Conservation (phyloP, 352 stramenopile genomes). For the Globisporangium viniferum region DNA sequence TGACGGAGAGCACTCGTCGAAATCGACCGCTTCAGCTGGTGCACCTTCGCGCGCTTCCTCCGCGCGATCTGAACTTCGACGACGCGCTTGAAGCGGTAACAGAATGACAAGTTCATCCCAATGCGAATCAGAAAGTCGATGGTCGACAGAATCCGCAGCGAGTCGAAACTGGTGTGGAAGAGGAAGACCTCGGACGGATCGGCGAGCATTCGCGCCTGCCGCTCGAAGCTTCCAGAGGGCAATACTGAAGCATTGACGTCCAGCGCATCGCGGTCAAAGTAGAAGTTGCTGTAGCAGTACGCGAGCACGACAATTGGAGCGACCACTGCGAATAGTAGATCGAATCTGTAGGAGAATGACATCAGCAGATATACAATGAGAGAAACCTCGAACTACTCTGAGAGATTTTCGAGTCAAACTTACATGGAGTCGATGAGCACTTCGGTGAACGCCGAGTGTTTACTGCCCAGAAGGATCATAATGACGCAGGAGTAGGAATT, state of each 20-base stretch:
- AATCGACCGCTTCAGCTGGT: no score
- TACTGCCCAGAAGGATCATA: background rate
- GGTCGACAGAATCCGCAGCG: conserved; percentile 23
- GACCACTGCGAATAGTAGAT: no score
- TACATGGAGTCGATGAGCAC: conserved; percentile 24
- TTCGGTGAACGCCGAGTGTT: conserved; percentile 22
- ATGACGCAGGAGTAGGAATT: conserved; percentile 20
- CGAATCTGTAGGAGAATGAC: no score
- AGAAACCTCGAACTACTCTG: no score
- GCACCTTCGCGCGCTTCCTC: no score
- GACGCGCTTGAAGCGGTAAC: conserved; percentile 22
- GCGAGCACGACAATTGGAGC: no score
- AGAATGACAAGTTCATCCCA: background rate
- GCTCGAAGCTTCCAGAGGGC: no score
- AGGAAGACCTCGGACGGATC: conserved; percentile 21
- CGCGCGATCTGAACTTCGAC: conserved; percentile 22
- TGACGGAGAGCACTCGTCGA: background rate
- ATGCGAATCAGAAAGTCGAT: conserved; percentile 18
- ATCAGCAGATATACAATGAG: no score
- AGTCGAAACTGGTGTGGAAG: conserved; percentile 29
- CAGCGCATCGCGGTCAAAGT: no score
- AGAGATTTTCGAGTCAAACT: background rate
- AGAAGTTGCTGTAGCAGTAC: no score
- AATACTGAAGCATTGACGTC: no score
- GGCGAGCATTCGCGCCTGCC: no score